Evolutionary conservation across 75 land plant species (phyloP).

Genomic region (Adiantum capillusveneris): DNA sequence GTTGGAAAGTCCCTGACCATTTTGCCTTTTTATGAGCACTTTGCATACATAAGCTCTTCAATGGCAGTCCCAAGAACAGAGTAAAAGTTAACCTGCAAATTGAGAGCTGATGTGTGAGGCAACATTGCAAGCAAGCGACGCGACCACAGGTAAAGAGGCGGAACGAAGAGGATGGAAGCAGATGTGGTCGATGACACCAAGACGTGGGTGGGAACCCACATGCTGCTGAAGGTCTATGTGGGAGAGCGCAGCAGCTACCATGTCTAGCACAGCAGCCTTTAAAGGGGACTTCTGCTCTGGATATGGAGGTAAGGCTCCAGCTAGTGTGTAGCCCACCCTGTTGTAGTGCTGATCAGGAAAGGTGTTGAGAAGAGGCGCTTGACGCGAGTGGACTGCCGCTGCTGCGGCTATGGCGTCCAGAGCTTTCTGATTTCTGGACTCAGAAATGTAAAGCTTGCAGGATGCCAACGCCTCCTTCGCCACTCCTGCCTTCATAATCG

Average conservation of each 20-base stretch:
- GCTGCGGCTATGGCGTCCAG: constrained; percentile 55
- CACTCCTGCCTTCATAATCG: constrained; percentile 6
- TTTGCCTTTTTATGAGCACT: too few species aligned
- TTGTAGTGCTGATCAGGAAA: constrained; percentile 69
- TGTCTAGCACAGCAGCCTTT: constrained; percentile 26
- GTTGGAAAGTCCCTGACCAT: too few species aligned
- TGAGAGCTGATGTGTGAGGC: constrained; percentile 47
- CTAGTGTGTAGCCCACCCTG: constrained; percentile 71
- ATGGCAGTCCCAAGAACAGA: too few species aligned
- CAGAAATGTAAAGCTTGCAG: constrained; percentile 83
- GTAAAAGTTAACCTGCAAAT: constrained; percentile 16
- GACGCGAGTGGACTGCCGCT: constrained; percentile 21
- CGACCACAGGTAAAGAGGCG: constrained; percentile 46
- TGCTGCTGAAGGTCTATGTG: constrained; percentile 52
- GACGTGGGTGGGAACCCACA: constrained; percentile 72
- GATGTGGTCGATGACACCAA: constrained; percentile 84
- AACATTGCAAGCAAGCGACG: constrained; percentile 47
- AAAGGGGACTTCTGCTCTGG: constrained; percentile 27
- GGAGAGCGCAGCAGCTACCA: constrained; percentile 48
- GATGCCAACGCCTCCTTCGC: constrained; percentile 32
- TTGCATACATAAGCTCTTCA: too few species aligned
- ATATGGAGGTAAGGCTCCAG: constrained; percentile 6
- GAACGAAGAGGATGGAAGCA: constrained; percentile 65
- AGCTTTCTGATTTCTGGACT: constrained; percentile 37
- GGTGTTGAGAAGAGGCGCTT: constrained; percentile 46